Base-by-base conservation (phyloP, 2,329 filamentous ascomycete species). In the Xylariaceae sp. region DNA sequence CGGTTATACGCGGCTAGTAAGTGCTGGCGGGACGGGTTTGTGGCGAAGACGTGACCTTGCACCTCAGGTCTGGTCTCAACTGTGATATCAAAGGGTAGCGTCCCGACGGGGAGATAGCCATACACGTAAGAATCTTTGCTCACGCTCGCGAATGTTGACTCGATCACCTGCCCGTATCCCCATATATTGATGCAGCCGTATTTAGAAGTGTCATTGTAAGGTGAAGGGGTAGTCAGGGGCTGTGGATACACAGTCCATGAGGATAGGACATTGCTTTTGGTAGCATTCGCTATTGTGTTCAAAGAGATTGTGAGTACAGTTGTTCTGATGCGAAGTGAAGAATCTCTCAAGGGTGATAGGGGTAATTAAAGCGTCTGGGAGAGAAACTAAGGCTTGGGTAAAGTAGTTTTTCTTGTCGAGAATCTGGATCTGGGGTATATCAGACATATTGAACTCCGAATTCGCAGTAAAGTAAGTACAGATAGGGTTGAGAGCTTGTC, bases 371-470 rank as follows among this genome's bases (percentile, higher is more conserved):
- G 40, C 40, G 12, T 42, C 40, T 4, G 40, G 40, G 14, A 42
- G 40, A 19, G 40, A 42, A 16, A 42, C 40, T 3, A 42, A 12
- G 14, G 40, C 40, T 17, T 42, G 40, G 17, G 14, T 42, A n/a
- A 42, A 42, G 40, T 42, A 42, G n/a, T 42, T 16, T n/a, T 42
- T 42, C 40, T 42, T 42, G 17, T 42, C 40, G 17, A 42, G 40
- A 42, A 42, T 42, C 40, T 42, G 40, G 40, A 42, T 42, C 40
- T 42, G 40, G 14, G 40, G 40, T 3, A 42, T 42, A 16, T 6
- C 40, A 19, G 40, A 16, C 40, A 42, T 42, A 38, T 10, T 38
- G 34, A 38, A 38, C 34, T 38, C 5, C 16, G 10, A 5, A 9
- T 16, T 10, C 13, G 16, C 4, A 16, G 4, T 4, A 38, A 38